Percentiles rank a stretch among this genome's conserved stretches.
phyloP scores from a whole-genome alignment of 2,329 filamentous ascomycete genomes.

The Phaeosphaeriaceae sp. region DNA sequence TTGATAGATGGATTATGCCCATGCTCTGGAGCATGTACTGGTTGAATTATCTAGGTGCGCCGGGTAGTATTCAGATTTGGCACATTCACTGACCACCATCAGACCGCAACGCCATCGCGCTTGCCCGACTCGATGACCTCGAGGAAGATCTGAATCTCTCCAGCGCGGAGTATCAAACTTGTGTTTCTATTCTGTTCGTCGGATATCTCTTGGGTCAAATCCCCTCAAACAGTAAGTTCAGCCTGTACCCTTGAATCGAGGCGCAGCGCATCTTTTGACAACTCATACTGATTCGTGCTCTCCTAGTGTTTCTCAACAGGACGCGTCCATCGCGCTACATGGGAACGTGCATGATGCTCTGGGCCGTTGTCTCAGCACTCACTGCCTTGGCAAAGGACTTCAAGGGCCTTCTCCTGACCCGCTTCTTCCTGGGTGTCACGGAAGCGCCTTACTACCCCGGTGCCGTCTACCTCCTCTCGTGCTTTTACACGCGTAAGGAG shows the following conservation, averaged over 20 bases:
- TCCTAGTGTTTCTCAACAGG: conserved; percentile 40
- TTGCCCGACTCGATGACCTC: conserved; percentile 68
- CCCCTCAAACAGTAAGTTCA: conserved; percentile 47
- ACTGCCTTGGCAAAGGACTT: conserved; percentile 55
- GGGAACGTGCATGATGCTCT: conserved; percentile 46
- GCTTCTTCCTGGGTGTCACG: conserved; percentile 54
- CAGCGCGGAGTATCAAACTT: conserved; percentile 33
- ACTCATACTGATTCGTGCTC: too few species aligned
- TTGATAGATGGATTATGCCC: conserved; percentile 39
- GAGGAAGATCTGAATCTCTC: conserved; percentile 60
- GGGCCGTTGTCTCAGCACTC: conserved; percentile 53
- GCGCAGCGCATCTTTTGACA: too few species aligned
- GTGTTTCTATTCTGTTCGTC: conserved; percentile 33
- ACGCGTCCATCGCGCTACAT: conserved; percentile 37
- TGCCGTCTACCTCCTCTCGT: conserved; percentile 46
- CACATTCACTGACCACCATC: not conserved
- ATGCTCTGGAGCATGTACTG: conserved; percentile 36
- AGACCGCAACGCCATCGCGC: conserved; percentile 69
- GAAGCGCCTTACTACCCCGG: conserved; percentile 52
- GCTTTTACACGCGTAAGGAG: conserved; percentile 50
- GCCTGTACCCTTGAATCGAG: too few species aligned
- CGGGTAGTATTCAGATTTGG: not conserved
- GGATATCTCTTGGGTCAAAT: conserved; percentile 48
- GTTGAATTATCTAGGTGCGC: conserved; percentile 6
- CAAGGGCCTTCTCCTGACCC: conserved; percentile 52